Percentiles rank a stretch among this genome's conserved stretches.
Evolutionary conservation across 2,329 filamentous ascomycete genomes (phyloP).

Genomic region (Calonectria honghensis): DNA sequence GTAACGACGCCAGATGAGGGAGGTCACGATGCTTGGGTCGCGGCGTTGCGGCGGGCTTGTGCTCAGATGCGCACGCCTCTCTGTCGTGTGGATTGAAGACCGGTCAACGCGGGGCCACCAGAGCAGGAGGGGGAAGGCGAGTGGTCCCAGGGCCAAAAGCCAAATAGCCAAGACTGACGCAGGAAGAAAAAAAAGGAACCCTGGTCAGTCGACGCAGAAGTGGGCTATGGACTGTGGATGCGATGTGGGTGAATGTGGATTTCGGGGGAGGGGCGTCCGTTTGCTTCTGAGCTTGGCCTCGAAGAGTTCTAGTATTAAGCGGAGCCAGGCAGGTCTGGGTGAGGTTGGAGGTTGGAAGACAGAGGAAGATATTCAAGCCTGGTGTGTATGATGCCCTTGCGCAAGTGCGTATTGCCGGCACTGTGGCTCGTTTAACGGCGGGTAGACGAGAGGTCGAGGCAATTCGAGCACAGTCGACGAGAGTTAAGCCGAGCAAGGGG

Average conservation of each 20-base stretch:
- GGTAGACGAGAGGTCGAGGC: conserved; percentile 2
- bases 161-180: conserved; percentile 29
- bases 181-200: conserved; percentile 31
- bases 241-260: conserved; percentile 55
- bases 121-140: conserved; percentile 35
- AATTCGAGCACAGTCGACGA: conserved; percentile 18
- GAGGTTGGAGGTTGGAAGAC: not conserved
- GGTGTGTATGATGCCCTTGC: not conserved
- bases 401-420: conserved; percentile 1
- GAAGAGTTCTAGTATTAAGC: conserved; percentile 50
- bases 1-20: conserved; percentile 43
- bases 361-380: not conserved
- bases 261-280: conserved; percentile 47
- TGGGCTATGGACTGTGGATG: conserved; percentile 30
- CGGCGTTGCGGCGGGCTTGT: conserved; percentile 50
- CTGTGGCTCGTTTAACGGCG: conserved; percentile 18
- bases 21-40: conserved; percentile 57
- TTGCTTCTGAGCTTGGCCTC: conserved; percentile 42
- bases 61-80: conserved; percentile 41
- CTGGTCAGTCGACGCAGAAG: conserved; percentile 39
- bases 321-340: conserved; percentile 35
- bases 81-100: conserved; percentile 51
- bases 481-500: conserved; percentile 38
- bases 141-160: conserved; percentile 35
- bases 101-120: conserved; percentile 45